Base-by-base conservation (phyloP, 116 monocot species). In the Iris pallida region DNA sequence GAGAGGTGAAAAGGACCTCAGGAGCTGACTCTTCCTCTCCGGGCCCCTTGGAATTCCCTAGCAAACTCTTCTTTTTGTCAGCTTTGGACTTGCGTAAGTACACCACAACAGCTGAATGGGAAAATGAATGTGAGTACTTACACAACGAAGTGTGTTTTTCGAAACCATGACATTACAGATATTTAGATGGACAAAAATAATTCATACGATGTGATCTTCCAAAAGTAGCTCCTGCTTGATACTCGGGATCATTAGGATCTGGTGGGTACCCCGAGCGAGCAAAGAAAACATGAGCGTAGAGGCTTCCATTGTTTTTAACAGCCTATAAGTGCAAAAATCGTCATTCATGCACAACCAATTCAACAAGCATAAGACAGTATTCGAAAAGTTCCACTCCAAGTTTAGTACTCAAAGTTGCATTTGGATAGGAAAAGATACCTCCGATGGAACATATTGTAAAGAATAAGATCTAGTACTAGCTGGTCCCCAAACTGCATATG, bases 251-350 rank as follows among this genome's bases (percentile, higher is more conserved):
- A 78, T 62, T 79, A 49, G 95, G 95, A 77, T 95, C 91, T 58
- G 84, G 75, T 73, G 86, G 81, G 71, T 91, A 91, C 43, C 95
- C 95, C 5, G 84, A 84, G 64, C 83, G 90, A n/a, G 91, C 86
- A 86, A 91, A 95, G 77, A 86, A 95, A 91, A 84, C 86, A 85
- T 95, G 95, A 53, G 89, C 89, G 79, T 88, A 91, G 5, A 95
- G 70, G 59, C 77, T 91, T n/a, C 88, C 95, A 81, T 91, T 95
- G 61, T 88, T 72, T 59, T 86, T 91, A 68, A 91, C 20, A 64
- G 82, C 84, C 95, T 91, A 71, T 0, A 78, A 63, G 17, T 1
- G 45, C 45, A 9, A 44, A 30, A 13, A 16, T 61, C n/a, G n/a
- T n/a, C 5, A 12, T 41, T 61, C 61, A 45, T 45, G 20, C 6